phyloP scores from a whole-genome alignment of 208 protist species.

The Leishmania lainsoni region DNA sequence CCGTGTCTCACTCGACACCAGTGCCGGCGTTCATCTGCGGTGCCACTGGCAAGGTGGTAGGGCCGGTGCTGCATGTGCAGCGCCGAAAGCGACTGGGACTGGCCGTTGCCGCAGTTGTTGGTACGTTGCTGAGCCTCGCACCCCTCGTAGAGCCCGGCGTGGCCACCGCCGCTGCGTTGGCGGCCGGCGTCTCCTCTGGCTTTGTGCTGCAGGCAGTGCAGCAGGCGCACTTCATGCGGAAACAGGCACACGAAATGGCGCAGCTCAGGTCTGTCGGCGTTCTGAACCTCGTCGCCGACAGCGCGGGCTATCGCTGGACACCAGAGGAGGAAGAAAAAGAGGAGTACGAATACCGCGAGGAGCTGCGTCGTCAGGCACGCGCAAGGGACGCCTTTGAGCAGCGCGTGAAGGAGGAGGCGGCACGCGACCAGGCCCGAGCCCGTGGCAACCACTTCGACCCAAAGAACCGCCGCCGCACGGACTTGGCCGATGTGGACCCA shows the following conservation, averaged over 20 bases:
- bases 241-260: constrained; percentile 55
- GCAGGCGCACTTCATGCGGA: constrained; percentile 39
- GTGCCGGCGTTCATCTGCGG: constrained; percentile 83
- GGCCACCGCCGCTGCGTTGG: constrained; percentile 63
- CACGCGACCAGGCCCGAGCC: constrained; percentile 59
- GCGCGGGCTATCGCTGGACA: constrained; percentile 81
- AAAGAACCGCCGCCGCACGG: constrained; percentile 71
- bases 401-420: constrained; percentile 83
- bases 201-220: constrained; percentile 36
- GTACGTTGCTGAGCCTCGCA: constrained; percentile 51
- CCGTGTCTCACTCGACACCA: constrained; percentile 42
- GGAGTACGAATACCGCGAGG: constrained; percentile 91
- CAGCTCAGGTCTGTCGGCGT: constrained; percentile 80
- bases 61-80: constrained; percentile 70
- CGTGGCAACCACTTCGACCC: constrained; percentile 62
- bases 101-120: constrained; percentile 30
- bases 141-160: constrained; percentile 65
- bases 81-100: constrained; percentile 28
- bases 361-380: constrained; percentile 75
- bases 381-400: constrained; percentile 76
- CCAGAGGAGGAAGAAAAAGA: constrained; percentile 81
- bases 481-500: constrained; percentile 80
- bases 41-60: constrained; percentile 84
- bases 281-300: constrained; percentile 81
- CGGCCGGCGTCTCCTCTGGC: constrained; percentile 40